Evolutionary conservation across 1,139 yeast species (phyloP), one percentile per base, ranked within the genome.

Genomic region (Protomyces lactucae-debilis): DNA sequence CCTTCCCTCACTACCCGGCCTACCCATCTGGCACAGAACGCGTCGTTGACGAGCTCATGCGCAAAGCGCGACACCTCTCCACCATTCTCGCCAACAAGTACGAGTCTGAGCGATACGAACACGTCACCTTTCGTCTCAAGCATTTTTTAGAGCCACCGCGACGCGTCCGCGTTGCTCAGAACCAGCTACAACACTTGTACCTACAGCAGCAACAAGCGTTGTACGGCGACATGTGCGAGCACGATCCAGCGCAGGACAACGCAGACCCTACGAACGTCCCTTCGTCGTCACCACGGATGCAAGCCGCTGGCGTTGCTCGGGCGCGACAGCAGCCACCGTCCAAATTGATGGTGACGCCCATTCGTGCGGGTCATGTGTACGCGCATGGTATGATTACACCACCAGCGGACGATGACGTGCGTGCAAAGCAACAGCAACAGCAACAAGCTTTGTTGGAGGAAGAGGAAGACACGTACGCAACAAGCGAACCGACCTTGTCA

Each of bases 21-120:
- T 70, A 74, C 55, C 69, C 73, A 52, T 70, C 76, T n/a, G 69
- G 78, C 45, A 72, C 72, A 56, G 75, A 74, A 64, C 70, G 73
- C 66, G 72, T 76, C 68, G 59, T 69, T 59, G 73, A 72, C 66
- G 61, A 72, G 14, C 78, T 60, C 32, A 40, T 52, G 16, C 39
- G 59, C 32, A 52, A 59, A 51, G 43, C 54, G 40, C 18, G 48
- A 16, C 45, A 55, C 36, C 48, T 79, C 10, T 76, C 79, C 10
- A 57, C 64, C 35, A 67, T 69, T 18, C 70, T 78, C 23, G 70
- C 71, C 43, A 75, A 76, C 68, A 78, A 78, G 70, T 78, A 75
- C 71, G 69, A 76, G 37, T 67, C 70, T 16, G 66, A 71, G 10
- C 55, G 67, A 51, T 70, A 66, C 60, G 70, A 71, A 21, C 75